Evolutionary conservation across 306 rosid genomes (phyloP).

Genomic region (Pterocarpus macrocarpus): DNA sequence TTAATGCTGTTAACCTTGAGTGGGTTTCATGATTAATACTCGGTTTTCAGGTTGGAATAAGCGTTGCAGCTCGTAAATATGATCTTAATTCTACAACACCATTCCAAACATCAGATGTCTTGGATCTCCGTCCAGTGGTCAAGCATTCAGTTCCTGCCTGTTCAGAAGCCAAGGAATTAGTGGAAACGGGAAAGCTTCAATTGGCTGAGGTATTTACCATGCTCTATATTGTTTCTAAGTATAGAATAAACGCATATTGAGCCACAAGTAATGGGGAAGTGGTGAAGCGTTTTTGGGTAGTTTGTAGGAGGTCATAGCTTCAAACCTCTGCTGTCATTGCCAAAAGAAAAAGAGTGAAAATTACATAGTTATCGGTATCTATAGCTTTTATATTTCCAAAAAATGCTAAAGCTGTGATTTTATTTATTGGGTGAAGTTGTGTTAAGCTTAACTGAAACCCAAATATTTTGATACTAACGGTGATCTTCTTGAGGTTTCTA

Average conservation of each 20-base stretch:
- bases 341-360: neutral
- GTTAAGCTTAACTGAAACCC: neutral
- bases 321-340: conserved; percentile 7
- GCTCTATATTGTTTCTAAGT: conserved; percentile 18
- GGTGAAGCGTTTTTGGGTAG: conserved; percentile 10
- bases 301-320: conserved; percentile 16
- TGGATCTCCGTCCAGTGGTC: conserved; percentile 90
- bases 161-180: conserved; percentile 97
- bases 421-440: conserved; percentile 17
- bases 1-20: conserved; percentile 20
- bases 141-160: conserved; percentile 95
- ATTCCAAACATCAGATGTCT: conserved; percentile 82
- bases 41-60: conserved; percentile 78
- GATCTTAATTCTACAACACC: conserved; percentile 79
- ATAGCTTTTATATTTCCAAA: neutral
- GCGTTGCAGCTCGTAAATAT: conserved; percentile 86
- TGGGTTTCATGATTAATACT: conserved; percentile 22
- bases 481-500: conserved; percentile 21
- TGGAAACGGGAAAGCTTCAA: conserved; percentile 95
- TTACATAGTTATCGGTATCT: neutral
- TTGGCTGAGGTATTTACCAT: conserved; percentile 82
- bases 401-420: conserved; percentile 2
- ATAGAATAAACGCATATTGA: neutral
- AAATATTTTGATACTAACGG: neutral
- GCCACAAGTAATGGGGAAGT: neutral